Evolutionary conservation across 768 basidiomycete species (phyloP), one percentile per base, ranked within the genome.

Genomic region (Exidia glandulosa): DNA sequence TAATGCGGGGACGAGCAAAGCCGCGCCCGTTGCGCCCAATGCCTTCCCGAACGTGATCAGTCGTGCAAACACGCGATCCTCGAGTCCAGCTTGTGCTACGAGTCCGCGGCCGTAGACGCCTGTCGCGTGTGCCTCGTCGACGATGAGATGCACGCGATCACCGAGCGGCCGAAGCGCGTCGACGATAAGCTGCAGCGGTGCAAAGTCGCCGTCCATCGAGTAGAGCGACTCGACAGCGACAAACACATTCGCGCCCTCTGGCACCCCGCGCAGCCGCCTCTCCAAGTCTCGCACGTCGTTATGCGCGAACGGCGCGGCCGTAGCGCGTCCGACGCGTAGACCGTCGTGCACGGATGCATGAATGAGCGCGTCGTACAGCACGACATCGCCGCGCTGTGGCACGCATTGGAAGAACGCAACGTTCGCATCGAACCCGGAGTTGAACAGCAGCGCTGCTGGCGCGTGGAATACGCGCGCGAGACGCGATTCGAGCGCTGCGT

Each of bases 1-100:
- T 10, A 90, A 74, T 1, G 79, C 76, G 14, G 56, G 54, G 48
- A 30, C 30, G 32, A 36, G 32, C 23, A 27, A 77, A 88, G 63
- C 60, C 93, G 94, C 92, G 66, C 94, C 94, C 0, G 85, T 85
- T 3, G 84, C 84, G 14, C 86, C 90, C 45, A 95, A 74, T 0
- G 90, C 92, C 71, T 98, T 97, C 2, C 94, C 94, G 71, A 97
- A 97, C 0, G 94, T 98, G 69, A 90, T 87, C 45, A 97, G 73
- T 48, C 94, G 76, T 19, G 86, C 87, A 10, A 89, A 75, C 13
- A 96, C 84, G 59, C 83, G 79, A 13, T 79, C 69, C 67, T 89
- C 86, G 37, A 94, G 71, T 0, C 87, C 90, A 13, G 90, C 71
- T 57, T 81, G 72, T 2, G 80, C 80, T 3, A 90, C 88, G 2